Percentiles rank a stretch among this genome's conserved stretches.
Conservation (phyloP, 371 early-diverging fungal species). For the Mucor piriformis region DNA sequence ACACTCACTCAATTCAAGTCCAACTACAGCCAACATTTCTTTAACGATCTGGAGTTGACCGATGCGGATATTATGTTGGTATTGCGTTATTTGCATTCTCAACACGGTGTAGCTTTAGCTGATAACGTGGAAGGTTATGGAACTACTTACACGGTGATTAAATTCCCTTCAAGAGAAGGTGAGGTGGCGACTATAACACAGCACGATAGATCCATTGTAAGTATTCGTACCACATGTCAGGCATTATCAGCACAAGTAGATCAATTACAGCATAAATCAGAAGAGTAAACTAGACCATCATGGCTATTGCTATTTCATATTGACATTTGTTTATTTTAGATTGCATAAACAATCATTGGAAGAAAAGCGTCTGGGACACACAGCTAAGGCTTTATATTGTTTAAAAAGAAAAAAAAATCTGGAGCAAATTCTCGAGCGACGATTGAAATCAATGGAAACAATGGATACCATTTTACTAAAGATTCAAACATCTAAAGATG, state of each 20-base stretch:
- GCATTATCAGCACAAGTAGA: constrained; percentile 53
- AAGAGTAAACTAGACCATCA: constrained; percentile 28
- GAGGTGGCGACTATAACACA: constrained; percentile 35
- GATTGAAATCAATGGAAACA: constrained; percentile 55
- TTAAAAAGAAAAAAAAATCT: constrained; percentile 48
- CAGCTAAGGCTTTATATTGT: constrained; percentile 51
- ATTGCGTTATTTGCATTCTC: constrained; percentile 32
- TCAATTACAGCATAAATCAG: constrained; percentile 45
- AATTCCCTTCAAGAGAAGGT: constrained; percentile 33
- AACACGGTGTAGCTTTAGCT: constrained; percentile 33
- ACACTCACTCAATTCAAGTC: constrained; percentile 42
- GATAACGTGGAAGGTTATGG: constrained; percentile 42
- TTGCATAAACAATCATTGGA: constrained; percentile 27
- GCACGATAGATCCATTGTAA: constrained; percentile 53
- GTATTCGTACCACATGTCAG: constrained; percentile 47
- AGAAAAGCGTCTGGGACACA: constrained; percentile 31
- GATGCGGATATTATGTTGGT: constrained; percentile 41
- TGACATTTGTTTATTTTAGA: neutral
- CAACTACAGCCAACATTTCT: constrained; percentile 24
- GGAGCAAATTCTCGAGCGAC: constrained; percentile 43
- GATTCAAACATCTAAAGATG: constrained; percentile 57
- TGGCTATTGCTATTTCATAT: neutral
- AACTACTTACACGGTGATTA: constrained; percentile 32
- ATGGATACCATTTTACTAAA: constrained; percentile 58
- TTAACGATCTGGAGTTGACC: constrained; percentile 28